Base-by-base conservation (phyloP, 2,329 filamentous ascomycete genomes). In the Neoarthrinium moseri region DNA sequence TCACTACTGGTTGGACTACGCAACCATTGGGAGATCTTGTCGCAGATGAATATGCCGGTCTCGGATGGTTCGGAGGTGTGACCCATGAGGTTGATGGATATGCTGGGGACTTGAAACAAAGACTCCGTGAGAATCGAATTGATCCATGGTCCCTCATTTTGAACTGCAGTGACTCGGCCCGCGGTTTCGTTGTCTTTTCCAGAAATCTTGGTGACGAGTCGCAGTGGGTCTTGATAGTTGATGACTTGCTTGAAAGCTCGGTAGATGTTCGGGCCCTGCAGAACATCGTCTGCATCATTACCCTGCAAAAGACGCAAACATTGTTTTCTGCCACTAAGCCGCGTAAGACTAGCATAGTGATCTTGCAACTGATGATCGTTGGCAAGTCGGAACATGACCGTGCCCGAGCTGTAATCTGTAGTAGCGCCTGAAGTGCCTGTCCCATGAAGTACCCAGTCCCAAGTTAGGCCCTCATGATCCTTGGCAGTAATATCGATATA, bases 371-470 rank as follows among this genome's bases (percentile, higher is more conserved):
- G 4, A 6, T 2, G n/a, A n/a, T 41, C 38, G 13, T 4, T n/a
- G 3, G 22, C 7, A 13, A 18, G 22, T 4, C 15, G 22, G 6
- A 29, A 18, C 10, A 24, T n/a, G 23, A 17, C 4, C 12, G 22
- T 15, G 22, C 22, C 10, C 6, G 4, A 27, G n/a, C 38, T 4
- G 10, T 13, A 15, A n/a, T 27, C 23, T 24, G 13, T 6, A 12
- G 21, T 7, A 15, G 22, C 15, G n/a, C 22, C n/a, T 18, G 22
- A 27, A 30, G 22, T 44, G 30, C 10, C 8, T n/a, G 10, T 11
- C 6, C 32, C 32, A 34, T 29, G 26, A 29, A 83, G 63, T 2
- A 73, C 76, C 22, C 18, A 15, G n/a, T 27, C 40, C 6, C 12
- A 10, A 18, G 6, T 6, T 17, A n/a, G 21, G 23, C 51, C 48